Evolutionary conservation across 495 filamentous ascomycete genomes (phyloP), one percentile per base, ranked within the genome.

Genomic region (Penicillium salamii): DNA sequence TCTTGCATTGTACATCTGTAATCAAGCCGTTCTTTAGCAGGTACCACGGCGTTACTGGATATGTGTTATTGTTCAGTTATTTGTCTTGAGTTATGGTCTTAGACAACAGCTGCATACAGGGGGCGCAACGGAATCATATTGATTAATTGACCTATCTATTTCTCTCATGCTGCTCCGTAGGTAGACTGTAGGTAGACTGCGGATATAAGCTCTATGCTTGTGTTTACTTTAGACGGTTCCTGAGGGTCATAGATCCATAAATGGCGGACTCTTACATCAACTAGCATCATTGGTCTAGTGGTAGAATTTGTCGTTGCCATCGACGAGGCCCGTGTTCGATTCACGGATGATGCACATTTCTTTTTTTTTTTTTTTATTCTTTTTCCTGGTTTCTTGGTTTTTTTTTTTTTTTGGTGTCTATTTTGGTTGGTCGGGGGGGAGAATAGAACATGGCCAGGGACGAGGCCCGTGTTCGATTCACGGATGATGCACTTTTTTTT

Each of bases 221-320:
- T n/a, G n/a, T n/a, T n/a, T n/a, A n/a, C n/a, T n/a, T n/a, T n/a
- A n/a, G n/a, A n/a, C n/a, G n/a, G n/a, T n/a, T n/a, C n/a, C n/a
- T n/a, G n/a, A n/a, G n/a, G n/a, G n/a, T n/a, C n/a, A n/a, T 26
- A 26, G 23, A 26, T 26, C 8, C 23, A 26, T 26, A 26, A 26
- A 4, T 26, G 3, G 23, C 23, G 8, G 23, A 8, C 23, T 26
- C 23, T 51, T 42, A 35, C 44, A 58, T 53, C 0, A 49, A 64
- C 49, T 39, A 69, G 74, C 74, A 74, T 75, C 70, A 74, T 74
- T 78, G 75, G 75, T 78, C 72, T 78, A 78, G 75, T 78, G 75
- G 75, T 78, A 77, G 72, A 78, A 78, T 78, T 77, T 74, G 65
- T 78, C 75, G 75, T 77, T 78, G 74, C 75, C 74, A 78, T 78